Evolutionary conservation across 345 rosid genomes (phyloP).

Genomic region (Eutrema japonicum): DNA sequence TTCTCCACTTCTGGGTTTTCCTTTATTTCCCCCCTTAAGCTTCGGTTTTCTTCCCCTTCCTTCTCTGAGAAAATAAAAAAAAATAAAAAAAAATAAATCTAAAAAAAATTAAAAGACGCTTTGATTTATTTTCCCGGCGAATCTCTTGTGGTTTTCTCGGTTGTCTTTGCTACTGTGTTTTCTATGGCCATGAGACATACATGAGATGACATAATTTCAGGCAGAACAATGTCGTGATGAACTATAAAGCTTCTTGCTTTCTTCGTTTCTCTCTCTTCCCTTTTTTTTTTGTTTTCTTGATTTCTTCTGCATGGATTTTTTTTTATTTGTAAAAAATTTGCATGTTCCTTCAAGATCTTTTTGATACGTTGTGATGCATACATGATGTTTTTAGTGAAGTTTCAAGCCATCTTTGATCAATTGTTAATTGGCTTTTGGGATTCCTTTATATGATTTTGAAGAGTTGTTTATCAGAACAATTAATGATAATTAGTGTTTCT

Average conservation of each 20-base stretch:
- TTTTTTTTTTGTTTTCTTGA: neutral
- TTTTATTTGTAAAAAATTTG: slow-evolving; percentile 10
- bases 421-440: slow-evolving; percentile 6
- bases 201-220: slow-evolving; percentile 12
- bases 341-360: slow-evolving; percentile 24
- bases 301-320: slow-evolving; percentile 34
- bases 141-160: slow-evolving; percentile 14
- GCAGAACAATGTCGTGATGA: slow-evolving; percentile 28
- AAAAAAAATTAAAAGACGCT: neutral
- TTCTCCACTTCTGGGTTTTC: slow-evolving; percentile 12
- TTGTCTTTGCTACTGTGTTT: slow-evolving; percentile 23
- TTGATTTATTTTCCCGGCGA: slow-evolving; percentile 13
- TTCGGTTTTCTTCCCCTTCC: slow-evolving; percentile 2
- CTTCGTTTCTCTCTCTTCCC: neutral
- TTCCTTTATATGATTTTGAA: neutral
- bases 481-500: neutral
- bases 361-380: slow-evolving; percentile 31
- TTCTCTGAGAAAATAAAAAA: neutral
- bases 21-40: neutral
- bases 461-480: neutral
- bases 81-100: neutral
- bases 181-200: slow-evolving; percentile 11
- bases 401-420: slow-evolving; percentile 17
- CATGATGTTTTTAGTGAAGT: slow-evolving; percentile 16
- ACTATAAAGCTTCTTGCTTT: slow-evolving; percentile 28